Percentiles rank a stretch among this genome's conserved stretches.
Evolutionary conservation across 441 rosid species (phyloP).

Genomic region (Adansonia madagascariensis): DNA sequence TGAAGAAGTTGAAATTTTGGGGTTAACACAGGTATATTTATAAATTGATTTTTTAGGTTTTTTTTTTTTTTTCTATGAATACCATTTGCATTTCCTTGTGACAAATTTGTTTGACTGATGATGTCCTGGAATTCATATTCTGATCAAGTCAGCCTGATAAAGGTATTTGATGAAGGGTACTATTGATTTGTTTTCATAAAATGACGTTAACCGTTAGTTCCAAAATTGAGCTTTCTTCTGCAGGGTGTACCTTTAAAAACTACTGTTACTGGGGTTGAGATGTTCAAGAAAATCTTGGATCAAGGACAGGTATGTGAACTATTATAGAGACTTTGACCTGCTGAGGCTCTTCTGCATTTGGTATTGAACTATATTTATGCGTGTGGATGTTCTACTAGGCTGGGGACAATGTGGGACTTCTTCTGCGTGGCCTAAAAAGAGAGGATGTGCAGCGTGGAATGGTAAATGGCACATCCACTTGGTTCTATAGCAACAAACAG

Average conservation of each 20-base stretch:
- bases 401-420: conserved; percentile 99
- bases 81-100: not conserved
- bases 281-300: conserved; percentile 39
- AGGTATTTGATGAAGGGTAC: not conserved
- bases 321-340: conserved; percentile 11
- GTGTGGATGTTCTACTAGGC: conserved; percentile 46
- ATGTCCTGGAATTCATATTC: not conserved
- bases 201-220: not conserved
- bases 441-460: conserved; percentile 91
- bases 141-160: not conserved
- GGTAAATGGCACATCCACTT: conserved; percentile 39
- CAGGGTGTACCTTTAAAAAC: conserved; percentile 82
- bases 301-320: conserved; percentile 60
- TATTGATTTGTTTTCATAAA: not conserved
- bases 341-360: conserved; percentile 11
- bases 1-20: conserved; percentile 98
- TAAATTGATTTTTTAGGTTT: not conserved
- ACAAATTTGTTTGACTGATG: not conserved
- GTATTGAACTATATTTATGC: conserved; percentile 23
- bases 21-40: conserved; percentile 64
- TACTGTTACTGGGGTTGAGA: conserved; percentile 88
- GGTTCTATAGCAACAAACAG: not conserved
- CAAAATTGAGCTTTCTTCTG: conserved; percentile 34
- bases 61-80: too few species aligned
- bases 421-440: conserved; percentile 89